Conservation (phyloP, 2,329 filamentous ascomycete species). For the Aureobasidium leucospermi region DNA sequence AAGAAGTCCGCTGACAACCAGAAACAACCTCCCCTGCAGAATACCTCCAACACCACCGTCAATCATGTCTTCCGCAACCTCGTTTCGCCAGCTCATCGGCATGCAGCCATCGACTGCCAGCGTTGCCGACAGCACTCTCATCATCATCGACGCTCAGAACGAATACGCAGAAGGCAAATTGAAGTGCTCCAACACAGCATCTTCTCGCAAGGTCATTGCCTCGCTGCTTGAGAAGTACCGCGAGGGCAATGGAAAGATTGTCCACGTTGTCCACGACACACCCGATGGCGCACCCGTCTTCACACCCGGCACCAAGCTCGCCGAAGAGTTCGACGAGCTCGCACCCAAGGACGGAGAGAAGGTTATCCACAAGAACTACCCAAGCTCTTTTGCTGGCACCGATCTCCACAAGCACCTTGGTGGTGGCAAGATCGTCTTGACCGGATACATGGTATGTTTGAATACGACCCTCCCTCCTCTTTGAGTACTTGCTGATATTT, state of each 20-base stretch:
- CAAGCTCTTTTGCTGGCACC: slow-evolving; percentile 55
- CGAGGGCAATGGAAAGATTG: slow-evolving; percentile 44
- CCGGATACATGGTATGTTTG: slow-evolving; percentile 46
- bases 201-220: slow-evolving; percentile 51
- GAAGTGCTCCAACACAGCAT: slow-evolving; percentile 45
- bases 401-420: slow-evolving; percentile 50
- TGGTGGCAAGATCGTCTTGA: slow-evolving; percentile 54
- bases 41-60: not conserved
- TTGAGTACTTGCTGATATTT: not conserved
- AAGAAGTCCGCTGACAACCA: not conserved
- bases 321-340: slow-evolving; percentile 54
- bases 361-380: slow-evolving; percentile 50
- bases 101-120: slow-evolving; percentile 49
- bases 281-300: slow-evolving; percentile 59
- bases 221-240: slow-evolving; percentile 54
- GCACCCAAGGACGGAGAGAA: slow-evolving; percentile 49
- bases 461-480: not conserved
- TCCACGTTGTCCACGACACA: slow-evolving; percentile 55
- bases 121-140: slow-evolving; percentile 50
- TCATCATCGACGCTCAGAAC: slow-evolving; percentile 64
- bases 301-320: slow-evolving; percentile 53
- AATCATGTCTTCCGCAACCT: slow-evolving; percentile 19
- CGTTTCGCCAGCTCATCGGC: slow-evolving; percentile 50
- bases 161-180: slow-evolving; percentile 57
- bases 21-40: not conserved